Base-by-base conservation (phyloP, 371 early-diverging fungal species). In the Mucor irregularis region DNA sequence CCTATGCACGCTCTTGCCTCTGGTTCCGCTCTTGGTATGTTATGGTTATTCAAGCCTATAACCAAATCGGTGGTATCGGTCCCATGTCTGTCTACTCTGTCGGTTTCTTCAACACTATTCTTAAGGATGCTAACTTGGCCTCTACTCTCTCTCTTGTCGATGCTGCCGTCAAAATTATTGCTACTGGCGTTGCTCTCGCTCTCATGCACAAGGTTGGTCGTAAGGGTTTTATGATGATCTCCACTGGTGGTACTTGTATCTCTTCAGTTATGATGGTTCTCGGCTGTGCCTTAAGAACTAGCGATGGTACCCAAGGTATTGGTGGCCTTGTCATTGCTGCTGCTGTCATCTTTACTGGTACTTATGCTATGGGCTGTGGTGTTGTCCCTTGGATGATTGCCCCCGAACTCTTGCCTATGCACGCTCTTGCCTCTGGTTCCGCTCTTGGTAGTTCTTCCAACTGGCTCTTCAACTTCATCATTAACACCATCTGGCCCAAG, bases 311-410 rank as follows among this genome's bases (percentile, higher is more conserved):
- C 0, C 49, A 58, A 22, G 56, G 46, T 26, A 48, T 69, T 34
- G 74, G 61, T 24, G 66, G 66, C 16, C 63, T 77, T 24, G 62
- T 65, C 9, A 70, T 77, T 53, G 61, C 72, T 29, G 69, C 60
- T 53, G 76, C 70, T 17, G 33, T 77, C 17, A 22, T 71, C 24
- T 77, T 68, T 49, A 66, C 68, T 5, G 66, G 66, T 24, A 68
- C 74, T 4, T 77, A 77, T 52, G 60, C 64, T 50, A 65, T 69
- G 57, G 78, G 78, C 10, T 77, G 78, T 56, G 78, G 78, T 66
- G 78, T 77, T 2, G 68, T 77, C 51, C 78, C 78, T 19, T 77
- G 78, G 78, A 58, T 77, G 57, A 71, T 74, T 58, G 78, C 78
- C 19, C 76, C 76, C 16, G 78, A 77, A 58, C 56, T 77, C n/a